phyloP scores from a whole-genome alignment of 2,329 filamentous ascomycete genomes.

The Fusarium gaditjirri region DNA sequence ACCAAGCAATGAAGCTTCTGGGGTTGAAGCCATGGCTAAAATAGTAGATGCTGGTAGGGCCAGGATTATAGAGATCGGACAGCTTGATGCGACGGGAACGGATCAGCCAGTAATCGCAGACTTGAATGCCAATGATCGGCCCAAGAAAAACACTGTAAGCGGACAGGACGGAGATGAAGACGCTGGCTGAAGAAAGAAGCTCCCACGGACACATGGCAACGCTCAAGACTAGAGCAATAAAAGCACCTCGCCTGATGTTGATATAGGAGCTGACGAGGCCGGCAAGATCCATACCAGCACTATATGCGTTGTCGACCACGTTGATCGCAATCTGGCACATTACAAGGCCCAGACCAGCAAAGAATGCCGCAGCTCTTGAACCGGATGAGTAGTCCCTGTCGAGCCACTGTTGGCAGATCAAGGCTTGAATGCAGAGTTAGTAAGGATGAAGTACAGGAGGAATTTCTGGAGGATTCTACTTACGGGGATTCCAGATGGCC shows the following conservation, averaged over 20 bases:
- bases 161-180: neutral
- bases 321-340: neutral
- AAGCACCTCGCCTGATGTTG: neutral
- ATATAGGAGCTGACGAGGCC: neutral
- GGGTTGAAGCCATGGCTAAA: neutral
- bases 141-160: neutral
- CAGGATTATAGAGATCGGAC: neutral
- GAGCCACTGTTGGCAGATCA: neutral
- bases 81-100: neutral
- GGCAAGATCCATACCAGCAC: neutral
- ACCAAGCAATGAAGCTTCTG: neutral
- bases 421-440: neutral
- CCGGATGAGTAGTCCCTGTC: neutral
- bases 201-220: neutral
- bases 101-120: neutral
- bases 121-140: neutral
- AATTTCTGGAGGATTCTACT: rapidly evolving
- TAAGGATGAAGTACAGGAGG: rapidly evolving
- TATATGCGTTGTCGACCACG: neutral
- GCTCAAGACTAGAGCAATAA: neutral
- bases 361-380: neutral
- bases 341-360: neutral
- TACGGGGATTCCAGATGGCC: neutral
- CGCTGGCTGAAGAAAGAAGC: neutral
- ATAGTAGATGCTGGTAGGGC: neutral